Evolutionary conservation across 441 rosid genomes (phyloP), one percentile per base, ranked within the genome.

Genomic region (Eugenia klotzschiana): DNA sequence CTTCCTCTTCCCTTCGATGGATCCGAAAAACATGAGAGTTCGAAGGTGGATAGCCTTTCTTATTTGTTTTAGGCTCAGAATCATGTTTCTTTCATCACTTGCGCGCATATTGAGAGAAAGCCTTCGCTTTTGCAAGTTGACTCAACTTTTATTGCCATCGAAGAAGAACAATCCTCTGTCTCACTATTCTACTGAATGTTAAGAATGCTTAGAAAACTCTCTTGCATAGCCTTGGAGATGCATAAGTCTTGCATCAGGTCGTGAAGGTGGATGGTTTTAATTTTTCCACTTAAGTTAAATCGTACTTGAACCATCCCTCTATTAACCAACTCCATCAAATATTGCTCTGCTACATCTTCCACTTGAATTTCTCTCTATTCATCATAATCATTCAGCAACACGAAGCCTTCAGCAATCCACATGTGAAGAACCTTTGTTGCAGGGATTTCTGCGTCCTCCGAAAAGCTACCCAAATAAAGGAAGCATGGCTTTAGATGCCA

Each of bases 381-480:
- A 0, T 57, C 69, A 3, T 14, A 55, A 11, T 0, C 20, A 13
- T 57, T 0, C 0, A 1, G 6, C 12, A 0, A 3, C 22, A 58
- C 23, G 27, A 27, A 58, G 1, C 73, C 41, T 60, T 60, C 73
- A 7, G 22, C 73, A 27, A 60, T 60, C 73, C 73, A 60, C 73
- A 15, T 27, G 23, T 0, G 1, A 27, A 27, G 23, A 29, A 60
- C 73, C 0, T 15, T 2, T 0, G 0, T 15, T 0, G 3, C 1
- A 0, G 41, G 23, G 41, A 60, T 60, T 60, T 27, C 3, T 7
- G 6, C 41, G 29, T 60, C 23, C 41, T 15, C 12, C 0, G 6
- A 0, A 27, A 15, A 60, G 23, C 12, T 15, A 7, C 11, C 12
- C 41, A 60, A 7, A 15, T 7, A 60, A 0, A 60, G 22, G 73